Evolutionary conservation across 495 filamentous ascomycete species (phyloP), one percentile per base, ranked within the genome.

Genomic region (Talaromyces nanjingensis): DNA sequence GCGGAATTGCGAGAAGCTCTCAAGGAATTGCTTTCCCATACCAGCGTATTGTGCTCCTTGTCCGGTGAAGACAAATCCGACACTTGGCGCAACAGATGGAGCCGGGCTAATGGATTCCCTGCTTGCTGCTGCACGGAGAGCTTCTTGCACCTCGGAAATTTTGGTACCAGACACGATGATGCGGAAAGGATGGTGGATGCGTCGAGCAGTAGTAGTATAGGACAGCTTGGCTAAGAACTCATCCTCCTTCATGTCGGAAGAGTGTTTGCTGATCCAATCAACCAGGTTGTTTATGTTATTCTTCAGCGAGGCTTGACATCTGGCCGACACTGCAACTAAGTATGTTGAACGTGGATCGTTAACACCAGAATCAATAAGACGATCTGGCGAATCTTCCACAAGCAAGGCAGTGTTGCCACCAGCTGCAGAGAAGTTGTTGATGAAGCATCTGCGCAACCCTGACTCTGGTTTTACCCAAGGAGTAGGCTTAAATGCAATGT

Each of bases 151-250:
- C 64, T 52, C n/a, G 69, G 47, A 63, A 61, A 64, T 69, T 49
- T 16, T 42, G 27, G 79, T 74, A 2, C 79, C 87, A 8, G 78
- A 74, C 18, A 90, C 82, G 45, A 83, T 83, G 62, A 89, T 82
- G 58, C 91, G 86, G 79, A 88, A 89, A 62, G 86, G 84, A 70
- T 93, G 88, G 65, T 93, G 91, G n/a, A 89, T 85, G n/a, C 87
- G 87, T 65, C 91, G 84, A 54, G 91, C 91, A 9, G 91, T 94
- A 1, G 88, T 91, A 5, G 90, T 91, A 73, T 96, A 96, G 5
- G 91, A 82, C 0, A 86, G 5, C 25, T 76, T 75, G 27, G 73
- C 68, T 61, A 73, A 72, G 65, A 77, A 79, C 27, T 71, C 62
- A 14, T 77, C 74, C 20, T 73, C 78, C 67, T 85, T 78, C 1